Percentiles rank a stretch among this genome's conserved stretches.
phyloP scores from a whole-genome alignment of 805 yeast genomes.

The Yarrowia sp. region DNA sequence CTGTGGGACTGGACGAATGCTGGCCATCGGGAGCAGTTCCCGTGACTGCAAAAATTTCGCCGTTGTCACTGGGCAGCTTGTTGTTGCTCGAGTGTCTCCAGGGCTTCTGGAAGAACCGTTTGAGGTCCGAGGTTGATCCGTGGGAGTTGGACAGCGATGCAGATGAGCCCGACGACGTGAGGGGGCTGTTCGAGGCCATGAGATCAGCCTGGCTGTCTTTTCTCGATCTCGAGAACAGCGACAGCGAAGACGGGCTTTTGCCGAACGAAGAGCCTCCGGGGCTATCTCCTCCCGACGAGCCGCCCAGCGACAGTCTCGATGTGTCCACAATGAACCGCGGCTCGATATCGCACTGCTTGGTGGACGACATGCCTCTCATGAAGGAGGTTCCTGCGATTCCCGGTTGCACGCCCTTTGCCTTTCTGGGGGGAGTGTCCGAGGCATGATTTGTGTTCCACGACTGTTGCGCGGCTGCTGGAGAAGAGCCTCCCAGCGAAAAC shows the following conservation, averaged over 20 bases:
- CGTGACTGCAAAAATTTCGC: constrained; percentile 37
- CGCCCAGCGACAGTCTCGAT: constrained; percentile 59
- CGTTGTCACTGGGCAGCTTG: constrained; percentile 29
- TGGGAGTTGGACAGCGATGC: constrained; percentile 48
- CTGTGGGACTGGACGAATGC: constrained; percentile 5
- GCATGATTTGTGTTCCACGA: constrained; percentile 8
- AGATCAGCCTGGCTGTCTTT: constrained; percentile 50
- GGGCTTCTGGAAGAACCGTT: constrained; percentile 57
- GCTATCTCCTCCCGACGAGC: constrained; percentile 41
- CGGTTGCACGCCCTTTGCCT: constrained; percentile 40
- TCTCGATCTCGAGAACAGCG: constrained; percentile 50
- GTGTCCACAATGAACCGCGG: constrained; percentile 85
- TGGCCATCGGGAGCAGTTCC: constrained; percentile 41
- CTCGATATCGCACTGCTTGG: constrained; percentile 67
- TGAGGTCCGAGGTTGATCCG: constrained; percentile 52
- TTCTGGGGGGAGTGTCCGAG: constrained; percentile 27
- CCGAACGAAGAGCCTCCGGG: constrained; percentile 38
- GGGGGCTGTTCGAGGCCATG: constrained; percentile 40
- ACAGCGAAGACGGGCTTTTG: constrained; percentile 48
- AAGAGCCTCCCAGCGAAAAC: constrained; percentile 28
- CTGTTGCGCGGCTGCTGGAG: constrained; percentile 29
- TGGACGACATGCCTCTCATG: constrained; percentile 43
- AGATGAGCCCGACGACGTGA: constrained; percentile 51
- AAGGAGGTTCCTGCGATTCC: constrained; percentile 40
- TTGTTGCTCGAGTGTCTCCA: constrained; percentile 46